Conservation (phyloP, 129 eudicot genomes). For the Centaurea solstitialis region DNA sequence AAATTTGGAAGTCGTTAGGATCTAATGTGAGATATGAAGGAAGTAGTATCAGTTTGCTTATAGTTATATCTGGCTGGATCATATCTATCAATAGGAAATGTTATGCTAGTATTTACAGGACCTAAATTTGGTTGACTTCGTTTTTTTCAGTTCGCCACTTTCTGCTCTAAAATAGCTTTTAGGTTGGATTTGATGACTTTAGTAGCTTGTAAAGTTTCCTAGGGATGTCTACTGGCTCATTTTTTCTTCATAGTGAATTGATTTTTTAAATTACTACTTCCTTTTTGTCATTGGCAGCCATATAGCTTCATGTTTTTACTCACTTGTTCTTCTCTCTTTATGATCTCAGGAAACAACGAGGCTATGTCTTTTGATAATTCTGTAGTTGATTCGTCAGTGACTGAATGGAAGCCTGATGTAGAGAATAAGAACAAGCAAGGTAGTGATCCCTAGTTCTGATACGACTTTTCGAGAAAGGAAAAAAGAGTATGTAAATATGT, state of each 20-base stretch:
- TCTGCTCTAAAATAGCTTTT: neutral
- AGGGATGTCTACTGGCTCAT: neutral
- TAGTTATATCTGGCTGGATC: neutral
- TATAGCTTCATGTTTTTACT: neutral
- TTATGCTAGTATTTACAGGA: too few species aligned
- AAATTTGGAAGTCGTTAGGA: neutral
- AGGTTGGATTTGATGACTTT: neutral
- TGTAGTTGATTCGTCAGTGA: constrained; percentile 65
- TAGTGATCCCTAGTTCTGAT: constrained; percentile 28
- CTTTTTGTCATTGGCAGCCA: neutral
- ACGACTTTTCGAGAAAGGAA: neutral
- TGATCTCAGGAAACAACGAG: constrained; percentile 29
- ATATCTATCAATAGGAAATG: too few species aligned
- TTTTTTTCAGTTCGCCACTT: neutral
- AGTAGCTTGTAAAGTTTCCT: constrained; percentile 2
- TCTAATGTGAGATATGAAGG: neutral
- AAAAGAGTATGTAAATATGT: constrained; percentile 17
- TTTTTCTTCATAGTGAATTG: neutral
- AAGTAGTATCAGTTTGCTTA: neutral
- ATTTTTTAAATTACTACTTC: neutral
- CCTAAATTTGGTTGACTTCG: neutral
- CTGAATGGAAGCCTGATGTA: constrained; percentile 59
- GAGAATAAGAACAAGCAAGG: constrained; percentile 59
- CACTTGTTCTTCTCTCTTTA: constrained; percentile 15
- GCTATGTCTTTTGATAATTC: constrained; percentile 72